Evolutionary conservation across 148 eudicot genomes (phyloP), one percentile per base, ranked within the genome.

Genomic region (Oxyria digyna): DNA sequence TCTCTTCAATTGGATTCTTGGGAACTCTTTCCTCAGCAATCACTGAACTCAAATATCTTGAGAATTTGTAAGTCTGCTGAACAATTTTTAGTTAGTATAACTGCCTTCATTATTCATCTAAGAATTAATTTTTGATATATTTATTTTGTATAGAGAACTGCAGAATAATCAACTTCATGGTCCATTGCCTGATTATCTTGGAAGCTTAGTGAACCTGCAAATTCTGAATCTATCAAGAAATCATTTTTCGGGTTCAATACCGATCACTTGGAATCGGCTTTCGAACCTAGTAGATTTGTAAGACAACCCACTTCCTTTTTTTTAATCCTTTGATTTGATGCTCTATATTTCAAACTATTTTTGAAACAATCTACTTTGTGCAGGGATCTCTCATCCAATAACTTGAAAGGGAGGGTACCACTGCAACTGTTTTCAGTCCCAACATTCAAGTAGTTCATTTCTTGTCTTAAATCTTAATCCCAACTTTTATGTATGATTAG

Each of bases 341-440:
- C 24, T 49, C 55, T 18, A 1, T 5, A 42, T 42, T 13, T 42
- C 55, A 35, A 35, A 35, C 38, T 35, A 35, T 35, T 35, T 3
- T 49, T 49, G 57, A 49, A 49, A 1, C 3, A 24, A 12, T 6
- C 72, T 76, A 67, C 9, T 73, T 40, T 67, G 76, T 42, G 17
- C 83, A 94, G 99, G 76, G 97, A 90, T 78, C 89, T 94, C 73
- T 90, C 99, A 62, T 83, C 86, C 63, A 90, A 90, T 54, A 70
- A 80, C 68, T 69, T 94, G 42, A 80, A 75, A 26, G 96, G 99
- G 79, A 75, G 63, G 52, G 79, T 90, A 73, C 96, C 96, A 11
- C 42, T 57, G 31, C 76, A 77, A 38, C 71, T 94, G 67, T 85
- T 87, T 77, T 81, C 93, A 59, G 75, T 76, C 46, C 85, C 82